phyloP scores from a whole-genome alignment of 495 filamentous ascomycete species.

The Rhizodiscina lignyota region DNA sequence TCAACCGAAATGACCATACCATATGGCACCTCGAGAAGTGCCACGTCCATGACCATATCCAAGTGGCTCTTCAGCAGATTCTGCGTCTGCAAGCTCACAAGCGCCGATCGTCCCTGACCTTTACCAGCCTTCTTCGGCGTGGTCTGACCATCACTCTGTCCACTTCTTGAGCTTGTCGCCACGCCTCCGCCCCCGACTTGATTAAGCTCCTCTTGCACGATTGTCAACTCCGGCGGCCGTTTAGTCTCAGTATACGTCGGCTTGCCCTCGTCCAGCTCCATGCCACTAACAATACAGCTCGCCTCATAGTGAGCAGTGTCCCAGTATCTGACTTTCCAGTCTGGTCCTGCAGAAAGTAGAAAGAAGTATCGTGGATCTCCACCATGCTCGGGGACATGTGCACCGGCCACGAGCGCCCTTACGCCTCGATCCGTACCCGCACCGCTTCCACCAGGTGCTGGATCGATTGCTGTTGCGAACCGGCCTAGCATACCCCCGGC shows the following conservation, averaged over 20 bases:
- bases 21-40: slow-evolving; percentile 74
- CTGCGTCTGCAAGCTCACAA: slow-evolving; percentile 79
- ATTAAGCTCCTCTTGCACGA: slow-evolving; percentile 31
- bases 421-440: slow-evolving; percentile 33
- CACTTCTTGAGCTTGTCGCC: slow-evolving; percentile 1
- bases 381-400: slow-evolving; percentile 36
- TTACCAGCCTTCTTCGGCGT: slow-evolving; percentile 7
- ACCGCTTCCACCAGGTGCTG: slow-evolving; percentile 30
- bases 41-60: slow-evolving; percentile 78
- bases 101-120: slow-evolving; percentile 53
- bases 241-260: slow-evolving; percentile 59
- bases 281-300: slow-evolving; percentile 63
- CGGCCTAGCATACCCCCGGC: slow-evolving; percentile 78
- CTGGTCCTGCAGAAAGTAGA: slow-evolving; percentile 71
- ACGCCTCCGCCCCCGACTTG: slow-evolving; percentile 15
- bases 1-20: slow-evolving; percentile 87
- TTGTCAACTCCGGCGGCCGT: slow-evolving; percentile 45
- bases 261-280: slow-evolving; percentile 50
- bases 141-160: slow-evolving; percentile 18
- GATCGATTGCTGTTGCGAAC: slow-evolving; percentile 48
- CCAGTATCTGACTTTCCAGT: slow-evolving; percentile 89
- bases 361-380: slow-evolving; percentile 46
- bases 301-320: slow-evolving; percentile 58
- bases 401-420: slow-evolving; percentile 31
- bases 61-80: slow-evolving; percentile 65